Conservation (phyloP, 1,284 basidiomycete genomes). For the Ganoderma boninense region DNA sequence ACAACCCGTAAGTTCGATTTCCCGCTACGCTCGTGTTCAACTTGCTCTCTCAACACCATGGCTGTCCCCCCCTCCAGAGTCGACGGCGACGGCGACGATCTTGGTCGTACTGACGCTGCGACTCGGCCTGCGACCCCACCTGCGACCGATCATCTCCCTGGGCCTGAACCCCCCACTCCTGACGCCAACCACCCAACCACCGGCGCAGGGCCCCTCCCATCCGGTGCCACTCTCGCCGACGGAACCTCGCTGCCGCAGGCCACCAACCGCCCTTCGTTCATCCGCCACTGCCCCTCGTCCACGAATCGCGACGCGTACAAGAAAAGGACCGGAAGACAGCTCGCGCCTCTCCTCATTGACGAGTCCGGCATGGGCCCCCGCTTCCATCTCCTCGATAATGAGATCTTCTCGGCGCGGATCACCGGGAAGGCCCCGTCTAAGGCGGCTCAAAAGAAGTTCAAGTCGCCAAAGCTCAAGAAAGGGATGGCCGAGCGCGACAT, state of each 20-base stretch:
- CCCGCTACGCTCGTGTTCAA: too few species aligned
- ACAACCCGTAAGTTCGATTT: background rate
- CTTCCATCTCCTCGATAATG: constrained; percentile 1
- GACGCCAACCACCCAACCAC: background rate
- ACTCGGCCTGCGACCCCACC: background rate
- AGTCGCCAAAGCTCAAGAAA: background rate
- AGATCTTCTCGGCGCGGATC: background rate
- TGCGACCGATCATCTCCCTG: background rate
- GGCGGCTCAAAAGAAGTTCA: background rate
- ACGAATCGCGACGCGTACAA: background rate
- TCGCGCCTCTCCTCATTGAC: background rate
- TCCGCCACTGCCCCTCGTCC: background rate
- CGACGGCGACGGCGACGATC: background rate
- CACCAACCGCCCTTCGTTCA: background rate
- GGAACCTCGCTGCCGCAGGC: background rate
- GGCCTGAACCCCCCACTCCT: background rate
- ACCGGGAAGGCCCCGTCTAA: background rate
- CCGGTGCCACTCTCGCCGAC: background rate
- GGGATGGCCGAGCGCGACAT: background rate
- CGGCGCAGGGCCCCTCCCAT: background rate
- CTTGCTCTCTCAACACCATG: background rate
- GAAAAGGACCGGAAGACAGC: background rate
- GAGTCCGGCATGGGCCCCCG: background rate
- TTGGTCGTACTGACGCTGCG: background rate
- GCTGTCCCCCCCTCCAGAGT: background rate